phyloP scores from a whole-genome alignment of 495 filamentous ascomycete genomes.

The Penicillium roqueforti region DNA sequence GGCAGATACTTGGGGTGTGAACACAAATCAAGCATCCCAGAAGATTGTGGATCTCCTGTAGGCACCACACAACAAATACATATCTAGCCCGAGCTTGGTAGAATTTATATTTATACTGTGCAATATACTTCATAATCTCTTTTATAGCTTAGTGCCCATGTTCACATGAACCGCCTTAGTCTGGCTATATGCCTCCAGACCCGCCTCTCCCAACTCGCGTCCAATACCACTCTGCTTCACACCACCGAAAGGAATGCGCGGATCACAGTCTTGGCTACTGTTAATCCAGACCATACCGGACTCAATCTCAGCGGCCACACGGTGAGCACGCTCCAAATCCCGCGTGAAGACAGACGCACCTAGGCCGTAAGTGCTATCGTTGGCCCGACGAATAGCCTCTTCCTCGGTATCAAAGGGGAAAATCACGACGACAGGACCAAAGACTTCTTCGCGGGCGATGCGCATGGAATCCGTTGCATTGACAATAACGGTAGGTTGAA shows the following conservation, averaged over 20 bases:
- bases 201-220: conserved; percentile 79
- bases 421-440: conserved; percentile 86
- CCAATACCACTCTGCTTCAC: conserved; percentile 95
- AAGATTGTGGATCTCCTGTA: too few relatives aligned
- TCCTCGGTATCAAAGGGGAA: conserved; percentile 75
- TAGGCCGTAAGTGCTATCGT: conserved; percentile 82
- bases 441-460: conserved; percentile 72
- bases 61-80: too few relatives aligned
- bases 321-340: conserved; percentile 73
- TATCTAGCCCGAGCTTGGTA: too few relatives aligned
- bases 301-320: conserved; percentile 78
- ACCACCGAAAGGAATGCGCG: conserved; percentile 79
- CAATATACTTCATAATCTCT: neutral
- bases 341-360: conserved; percentile 82
- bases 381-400: conserved; percentile 76
- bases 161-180: conserved; percentile 79
- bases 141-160: conserved; percentile 45
- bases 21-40: too few relatives aligned
- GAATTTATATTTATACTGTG: neutral
- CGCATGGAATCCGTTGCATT: conserved; percentile 63
- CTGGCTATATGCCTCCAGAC: conserved; percentile 71
- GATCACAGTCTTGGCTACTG: conserved; percentile 68
- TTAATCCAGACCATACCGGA: conserved; percentile 98
- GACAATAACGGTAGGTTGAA: conserved; percentile 69
- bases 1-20: too few relatives aligned